These are phyloP conservation scores for Colletotrichum lini DNA, from an alignment of 2,329 filamentous ascomycete genomes.

Conservation along the genomic window DNA sequence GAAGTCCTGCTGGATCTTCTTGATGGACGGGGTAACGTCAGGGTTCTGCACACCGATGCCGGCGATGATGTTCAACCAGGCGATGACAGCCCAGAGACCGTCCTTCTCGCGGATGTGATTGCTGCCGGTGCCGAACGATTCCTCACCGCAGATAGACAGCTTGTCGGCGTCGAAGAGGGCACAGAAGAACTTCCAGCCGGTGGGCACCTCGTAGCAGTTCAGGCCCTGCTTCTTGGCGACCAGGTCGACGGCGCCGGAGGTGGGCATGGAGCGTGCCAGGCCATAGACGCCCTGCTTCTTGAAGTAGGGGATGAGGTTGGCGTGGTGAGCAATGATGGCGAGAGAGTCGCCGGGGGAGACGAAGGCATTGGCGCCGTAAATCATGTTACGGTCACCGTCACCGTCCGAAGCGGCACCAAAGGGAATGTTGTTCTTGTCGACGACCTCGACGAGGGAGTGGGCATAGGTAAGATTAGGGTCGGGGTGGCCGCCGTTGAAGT, in stretches of 20 bases:
- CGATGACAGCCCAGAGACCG: conserved; percentile 95
- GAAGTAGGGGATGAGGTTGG: conserved; percentile 97
- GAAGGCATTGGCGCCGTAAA: conserved; percentile 96
- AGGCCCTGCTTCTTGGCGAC: conserved; percentile 96
- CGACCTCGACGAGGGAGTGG: conserved; percentile 91
- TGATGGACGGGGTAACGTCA: conserved; percentile 88
- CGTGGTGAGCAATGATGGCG: conserved; percentile 98
- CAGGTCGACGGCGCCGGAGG: conserved; percentile 93
- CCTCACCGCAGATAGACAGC: conserved; percentile 98
- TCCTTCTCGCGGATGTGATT: conserved; percentile 99
- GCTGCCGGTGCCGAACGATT: conserved; percentile 97
- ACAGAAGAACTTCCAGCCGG: conserved; percentile 99
- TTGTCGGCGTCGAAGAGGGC: conserved; percentile 94
- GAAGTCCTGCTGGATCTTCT: conserved; percentile 96
- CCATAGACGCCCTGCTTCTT: conserved; percentile 97
- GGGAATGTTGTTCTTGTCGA: conserved; percentile 91
- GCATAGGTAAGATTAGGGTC: conserved; percentile 99
- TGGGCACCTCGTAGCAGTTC: conserved; percentile 95
- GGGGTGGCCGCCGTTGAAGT: conserved; percentile 97
- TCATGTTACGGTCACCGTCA: conserved; percentile 99
- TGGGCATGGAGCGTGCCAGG: conserved; percentile 97
- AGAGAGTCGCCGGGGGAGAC: conserved; percentile 97
- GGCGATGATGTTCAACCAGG: conserved; percentile 99
- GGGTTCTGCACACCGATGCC: conserved; percentile 88
- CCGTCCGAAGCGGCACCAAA: conserved; percentile 98